Evolutionary conservation across 352 stramenopile genomes (phyloP), one percentile per base, ranked within the genome.

Genomic region (Phytophthora pluvialis): DNA sequence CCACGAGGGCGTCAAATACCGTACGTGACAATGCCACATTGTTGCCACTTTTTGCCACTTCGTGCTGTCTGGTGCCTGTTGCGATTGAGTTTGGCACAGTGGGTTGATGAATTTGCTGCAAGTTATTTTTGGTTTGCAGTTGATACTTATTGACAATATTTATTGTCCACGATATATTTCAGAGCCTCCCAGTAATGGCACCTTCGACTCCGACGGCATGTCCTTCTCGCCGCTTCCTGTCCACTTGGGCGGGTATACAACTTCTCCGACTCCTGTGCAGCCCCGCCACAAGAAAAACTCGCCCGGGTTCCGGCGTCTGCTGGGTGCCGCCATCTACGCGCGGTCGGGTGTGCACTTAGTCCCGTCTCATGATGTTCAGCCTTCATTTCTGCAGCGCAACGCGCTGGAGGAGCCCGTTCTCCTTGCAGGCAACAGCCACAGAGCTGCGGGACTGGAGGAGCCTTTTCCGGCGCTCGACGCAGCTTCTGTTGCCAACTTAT

Each of bases 401-500:
- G 52, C 64, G 7, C 60, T 90, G 5, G 63, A 88, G 10, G 75
- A 86, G 57, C 81, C 81, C 10, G 49, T 88, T 32, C 67, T 90
- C 8, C 38, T 88, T 31, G 28, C 73, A 55, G 69, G 71, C 52
- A 66, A 53, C 39, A 86, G 62, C 48, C 73, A 75, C 60, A 63
- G 52, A 43, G 44, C 62, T 16, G 67, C 71, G 3, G 71, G 66
- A 11, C 44, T 81, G 0, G 28, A 70, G 21, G 69, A 72, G 3
- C 43, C 65, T 11, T 70, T 87, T 45, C 80, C 80, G 21, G 66
- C 64, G 33, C 46, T 88, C n/a, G 50, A 74, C 10, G 46, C 60
- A 33, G 43, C 75, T 18, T 48, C 70, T 26, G 45, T 88, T 25
- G 52, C 64, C 36, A 43, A 67, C 3, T 46, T 88, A 52, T 66